Evolutionary conservation across 352 stramenopile species (phyloP), one percentile per base, ranked within the genome.

Genomic region (Phytopythium delawarense): DNA sequence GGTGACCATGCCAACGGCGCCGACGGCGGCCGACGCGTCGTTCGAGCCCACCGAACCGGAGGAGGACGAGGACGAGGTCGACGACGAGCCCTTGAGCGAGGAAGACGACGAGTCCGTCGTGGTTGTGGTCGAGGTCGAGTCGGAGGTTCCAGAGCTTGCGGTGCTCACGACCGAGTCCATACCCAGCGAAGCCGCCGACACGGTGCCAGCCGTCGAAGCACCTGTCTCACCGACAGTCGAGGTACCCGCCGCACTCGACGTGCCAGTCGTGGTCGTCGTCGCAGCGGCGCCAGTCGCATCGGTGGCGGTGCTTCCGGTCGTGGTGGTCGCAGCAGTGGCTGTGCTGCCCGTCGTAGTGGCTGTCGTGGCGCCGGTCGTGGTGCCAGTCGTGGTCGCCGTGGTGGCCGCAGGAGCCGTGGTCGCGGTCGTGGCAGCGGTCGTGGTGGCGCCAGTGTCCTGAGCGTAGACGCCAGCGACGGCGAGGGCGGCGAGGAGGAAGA

Each of bases 401-500:
- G 21, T 55, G 21, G 48, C 6, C 28, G 21, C 48, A 37, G 48
- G 48, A 18, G 23, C 48, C 7, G 21, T 37, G 0, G 62, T 60
- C 23, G 63, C 45, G 4, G 64, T 37, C 15, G 65, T 56, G 11
- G 16, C 37, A 1, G 61, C 61, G 2, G 65, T 52, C 1, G 32
- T 69, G 16, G 62, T 25, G 12, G 59, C 60, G 5, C 25, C 61
- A 1, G 55, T 61, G 21, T 63, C 65, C 25, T 64, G 62, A 37
- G 59, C 65, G 6, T 57, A 74, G 9, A 66, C 59, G 39, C 37
- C 55, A 32, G 71, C 62, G 46, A 75, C 52, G 28, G 71, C 65
- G 52, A 76, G 58, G 3, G 63, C 68, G 15, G 71, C 65, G 50
- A 75, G 13, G 18, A 70, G 7, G 15, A 79, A 34, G n/a, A 75